Evolutionary conservation across 148 eudicot species (phyloP), one percentile per base, ranked within the genome.

Genomic region (Rhododendron mucronatum): DNA sequence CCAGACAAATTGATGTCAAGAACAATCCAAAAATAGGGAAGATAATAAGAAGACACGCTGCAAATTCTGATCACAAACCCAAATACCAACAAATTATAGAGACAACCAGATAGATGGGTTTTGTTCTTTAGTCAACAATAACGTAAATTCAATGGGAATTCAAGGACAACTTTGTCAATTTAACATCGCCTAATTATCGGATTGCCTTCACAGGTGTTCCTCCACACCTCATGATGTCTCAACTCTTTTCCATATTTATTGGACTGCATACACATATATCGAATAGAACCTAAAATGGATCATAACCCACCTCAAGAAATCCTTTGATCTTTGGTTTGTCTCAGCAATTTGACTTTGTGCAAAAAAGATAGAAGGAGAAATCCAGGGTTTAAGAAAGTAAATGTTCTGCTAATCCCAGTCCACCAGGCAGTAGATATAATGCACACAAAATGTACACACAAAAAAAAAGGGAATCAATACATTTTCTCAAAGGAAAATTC

Each of bases 51-150:
- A n/a, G 81, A 74, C 80, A 73, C 80, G 50, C 65, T 33, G 85
- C 79, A 73, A 28, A 50, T 20, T n/a, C 61, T 50, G n/a, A 71
- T 84, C 80, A 84, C 65, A 47, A 48, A 83, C 65, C 39, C 83
- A 69, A 81, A 82, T 76, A 78, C 51, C 33, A 78, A 57, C 44
- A 77, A 10, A 77, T 2, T 82, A 84, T 80, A 88, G 39, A 84
- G 84, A 80, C 90, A 88, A 73, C 71, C 90, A 84, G 74, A 71
- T n/a, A 10, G 85, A 83, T 80, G 82, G 57, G 39, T 81, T 87
- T 74, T 85, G 87, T 88, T 84, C 82, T 81, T 81, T 81, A 84
- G 87, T 81, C 65, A 35, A 50, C 65, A 88, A 63, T 39, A 83
- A 48, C 35, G 61, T 44, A 51, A 65, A 85, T 61, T 48, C 63